Evolutionary conservation across 495 filamentous ascomycete species (phyloP).

Genomic region (Aspergillus diversus): DNA sequence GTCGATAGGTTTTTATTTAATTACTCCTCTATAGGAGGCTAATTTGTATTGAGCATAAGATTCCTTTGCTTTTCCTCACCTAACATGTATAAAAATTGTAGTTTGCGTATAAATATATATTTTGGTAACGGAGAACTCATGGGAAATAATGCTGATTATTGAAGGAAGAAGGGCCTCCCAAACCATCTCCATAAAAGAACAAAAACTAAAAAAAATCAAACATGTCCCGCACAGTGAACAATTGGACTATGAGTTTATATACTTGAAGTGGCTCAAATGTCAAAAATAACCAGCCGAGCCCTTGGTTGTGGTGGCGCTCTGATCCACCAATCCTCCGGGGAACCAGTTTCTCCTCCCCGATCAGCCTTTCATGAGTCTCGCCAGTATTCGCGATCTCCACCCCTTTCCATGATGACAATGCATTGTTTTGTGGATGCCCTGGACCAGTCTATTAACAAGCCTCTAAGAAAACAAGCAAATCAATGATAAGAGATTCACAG

Average conservation of each 20-base stretch:
- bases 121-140: too few species aligned
- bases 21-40: too few species aligned
- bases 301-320: constrained; percentile 11
- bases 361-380: constrained; percentile 12
- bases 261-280: neutral
- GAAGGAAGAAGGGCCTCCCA: too few species aligned
- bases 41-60: too few species aligned
- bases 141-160: too few species aligned
- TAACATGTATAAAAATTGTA: too few species aligned
- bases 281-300: constrained; percentile 10
- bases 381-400: neutral
- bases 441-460: neutral
- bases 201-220: neutral
- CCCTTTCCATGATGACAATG: constrained; percentile 1
- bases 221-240: neutral
- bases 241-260: neutral
- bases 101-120: too few species aligned
- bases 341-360: constrained; percentile 11
- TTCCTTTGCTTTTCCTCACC: too few species aligned
- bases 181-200: too few species aligned
- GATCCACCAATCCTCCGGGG: constrained; percentile 9
- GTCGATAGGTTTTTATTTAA: too few species aligned
- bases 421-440: neutral
- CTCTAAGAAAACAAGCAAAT: too few species aligned
- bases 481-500: neutral